Conservation (phyloP, 148 eudicot genomes). For the Nepenthes gracilis region DNA sequence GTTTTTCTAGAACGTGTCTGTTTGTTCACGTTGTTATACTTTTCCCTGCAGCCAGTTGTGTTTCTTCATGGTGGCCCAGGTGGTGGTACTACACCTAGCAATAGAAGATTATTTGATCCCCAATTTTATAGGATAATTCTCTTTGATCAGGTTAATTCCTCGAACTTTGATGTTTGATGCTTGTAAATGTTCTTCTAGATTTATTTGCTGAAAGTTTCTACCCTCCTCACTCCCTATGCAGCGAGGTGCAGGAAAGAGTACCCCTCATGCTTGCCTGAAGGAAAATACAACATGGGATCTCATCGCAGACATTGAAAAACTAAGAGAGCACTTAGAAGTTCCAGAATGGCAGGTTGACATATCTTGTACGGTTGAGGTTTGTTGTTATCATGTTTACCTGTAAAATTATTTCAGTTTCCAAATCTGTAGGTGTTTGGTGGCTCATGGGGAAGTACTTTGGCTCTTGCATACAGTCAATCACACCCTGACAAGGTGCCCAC, state of each 20-base stretch:
- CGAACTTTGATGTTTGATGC: background rate
- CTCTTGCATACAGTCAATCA: conserved; percentile 89
- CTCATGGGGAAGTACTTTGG: conserved; percentile 99
- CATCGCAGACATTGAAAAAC: conserved; percentile 73
- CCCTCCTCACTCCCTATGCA: conserved; percentile 17
- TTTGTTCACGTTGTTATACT: no score
- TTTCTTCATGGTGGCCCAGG: conserved; percentile 99
- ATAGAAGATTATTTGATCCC: conserved; percentile 89
- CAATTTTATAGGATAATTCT: conserved; percentile 80
- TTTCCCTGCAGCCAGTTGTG: conserved; percentile 73
- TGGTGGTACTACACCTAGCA: conserved; percentile 91
- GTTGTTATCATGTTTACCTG: background rate
- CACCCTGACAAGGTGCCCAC: conserved; percentile 70
- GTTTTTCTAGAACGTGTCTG: no score
- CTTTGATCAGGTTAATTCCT: conserved; percentile 73
- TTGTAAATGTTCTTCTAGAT: background rate
- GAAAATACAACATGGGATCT: conserved; percentile 99
- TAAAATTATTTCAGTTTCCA: background rate
- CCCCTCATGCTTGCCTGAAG: conserved; percentile 87
- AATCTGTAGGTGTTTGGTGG: conserved; percentile 87
- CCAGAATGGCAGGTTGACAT: conserved; percentile 86
- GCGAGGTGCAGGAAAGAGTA: conserved; percentile 98
- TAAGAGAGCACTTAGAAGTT: conserved; percentile 73
- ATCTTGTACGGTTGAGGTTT: conserved; percentile 5
- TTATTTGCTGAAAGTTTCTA: background rate